These are phyloP conservation scores for Cryphonectria parasitica DNA, from an alignment of 2,329 filamentous ascomycete species.

Conservation along the genomic window DNA sequence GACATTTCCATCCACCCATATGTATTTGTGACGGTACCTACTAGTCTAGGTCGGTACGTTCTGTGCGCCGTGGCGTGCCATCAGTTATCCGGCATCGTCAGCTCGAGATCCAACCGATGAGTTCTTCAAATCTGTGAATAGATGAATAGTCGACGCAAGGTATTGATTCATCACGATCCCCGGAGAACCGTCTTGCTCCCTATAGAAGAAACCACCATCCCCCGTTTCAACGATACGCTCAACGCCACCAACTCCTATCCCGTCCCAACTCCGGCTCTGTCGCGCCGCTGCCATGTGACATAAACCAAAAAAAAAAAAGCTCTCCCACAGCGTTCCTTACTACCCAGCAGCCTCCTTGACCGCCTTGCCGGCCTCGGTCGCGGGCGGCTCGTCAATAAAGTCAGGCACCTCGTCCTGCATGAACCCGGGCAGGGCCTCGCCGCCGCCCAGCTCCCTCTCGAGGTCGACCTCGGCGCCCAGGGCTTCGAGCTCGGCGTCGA, in stretches of 20 bases:
- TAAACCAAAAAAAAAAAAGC: not conserved
- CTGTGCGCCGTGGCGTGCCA: not conserved
- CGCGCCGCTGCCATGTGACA: not conserved
- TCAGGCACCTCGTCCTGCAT: conserved; percentile 87
- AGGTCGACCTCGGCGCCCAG: conserved; percentile 92
- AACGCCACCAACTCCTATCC: not conserved
- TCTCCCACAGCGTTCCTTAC: not conserved
- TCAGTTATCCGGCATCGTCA: not conserved
- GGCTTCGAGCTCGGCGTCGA: conserved; percentile 95
- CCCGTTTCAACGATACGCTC: not conserved
- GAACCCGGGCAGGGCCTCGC: conserved; percentile 75
- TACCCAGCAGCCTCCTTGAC: conserved; percentile 78
- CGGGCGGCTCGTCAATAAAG: conserved; percentile 91
- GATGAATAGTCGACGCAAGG: not conserved
- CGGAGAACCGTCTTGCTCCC: not conserved
- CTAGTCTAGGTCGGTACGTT: not conserved
- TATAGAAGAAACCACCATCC: not conserved
- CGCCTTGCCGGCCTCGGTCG: conserved; percentile 62
- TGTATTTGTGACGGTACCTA: not conserved
- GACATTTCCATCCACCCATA: not conserved
- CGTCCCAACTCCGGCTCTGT: conserved; percentile 4
- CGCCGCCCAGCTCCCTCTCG: conserved; percentile 66
- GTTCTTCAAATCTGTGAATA: not conserved
- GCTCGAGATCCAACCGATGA: not conserved
- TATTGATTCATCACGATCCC: not conserved